Conservation (phyloP, 2,329 filamentous ascomycete genomes). For the Arthrobotrys megalospora region DNA sequence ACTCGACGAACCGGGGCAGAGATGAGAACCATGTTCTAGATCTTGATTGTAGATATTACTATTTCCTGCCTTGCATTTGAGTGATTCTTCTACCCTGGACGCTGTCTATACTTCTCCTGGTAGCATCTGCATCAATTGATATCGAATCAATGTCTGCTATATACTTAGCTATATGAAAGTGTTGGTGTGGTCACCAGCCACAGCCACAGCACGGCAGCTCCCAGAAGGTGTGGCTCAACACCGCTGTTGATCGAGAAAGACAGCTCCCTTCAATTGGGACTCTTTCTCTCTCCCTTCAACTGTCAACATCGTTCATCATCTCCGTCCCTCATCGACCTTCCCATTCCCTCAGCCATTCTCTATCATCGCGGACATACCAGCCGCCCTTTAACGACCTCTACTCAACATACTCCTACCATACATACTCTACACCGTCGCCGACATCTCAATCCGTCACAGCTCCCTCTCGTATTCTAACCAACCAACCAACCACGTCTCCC, state of each 20-base stretch:
- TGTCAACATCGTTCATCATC: not conserved
- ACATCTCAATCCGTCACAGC: not conserved
- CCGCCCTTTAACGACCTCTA: not conserved
- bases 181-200: conserved; percentile 34
- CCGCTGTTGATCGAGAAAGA: not conserved
- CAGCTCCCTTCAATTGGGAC: conserved; percentile 25
- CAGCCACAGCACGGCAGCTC: too few species aligned
- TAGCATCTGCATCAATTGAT: not conserved
- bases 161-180: too few species aligned
- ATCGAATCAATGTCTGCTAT: not conserved
- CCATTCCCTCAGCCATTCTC: not conserved
- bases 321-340: conserved; percentile 11
- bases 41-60: conserved; percentile 76
- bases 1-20: conserved; percentile 17
- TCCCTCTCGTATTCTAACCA: conserved; percentile 1
- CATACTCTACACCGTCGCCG: not conserved
- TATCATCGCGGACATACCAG: not conserved
- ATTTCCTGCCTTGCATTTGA: conserved; percentile 99
- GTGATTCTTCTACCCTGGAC: not conserved
- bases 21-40: conserved; percentile 4
- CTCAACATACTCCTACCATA: not conserved
- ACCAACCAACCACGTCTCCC: conserved; percentile 9
- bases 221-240: conserved; percentile 15
- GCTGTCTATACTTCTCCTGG: too few species aligned
- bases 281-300: not conserved